phyloP scores from a whole-genome alignment of 73 alveolate genomes.

The Urostyla sp. region DNA sequence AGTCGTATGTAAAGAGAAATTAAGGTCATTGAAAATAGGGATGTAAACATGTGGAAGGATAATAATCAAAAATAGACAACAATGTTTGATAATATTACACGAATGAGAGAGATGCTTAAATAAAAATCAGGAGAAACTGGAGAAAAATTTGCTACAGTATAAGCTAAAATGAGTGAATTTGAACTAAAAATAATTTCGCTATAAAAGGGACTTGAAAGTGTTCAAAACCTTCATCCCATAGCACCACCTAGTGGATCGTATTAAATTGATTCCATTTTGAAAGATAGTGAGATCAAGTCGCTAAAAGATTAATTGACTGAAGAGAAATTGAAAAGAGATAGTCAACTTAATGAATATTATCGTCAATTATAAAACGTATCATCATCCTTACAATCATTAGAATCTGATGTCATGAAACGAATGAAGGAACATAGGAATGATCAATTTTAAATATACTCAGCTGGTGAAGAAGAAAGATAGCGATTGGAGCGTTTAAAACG shows the following conservation, averaged over 20 bases:
- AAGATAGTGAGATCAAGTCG: slow-evolving; percentile 52
- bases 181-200: slow-evolving; percentile 15
- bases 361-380: slow-evolving; percentile 31
- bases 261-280: neutral
- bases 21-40: slow-evolving; percentile 68
- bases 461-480: slow-evolving; percentile 70
- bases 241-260: slow-evolving; percentile 9
- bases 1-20: slow-evolving; percentile 69
- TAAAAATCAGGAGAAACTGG: neutral
- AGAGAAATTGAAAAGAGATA: slow-evolving; percentile 69
- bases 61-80: slow-evolving; percentile 34
- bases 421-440: slow-evolving; percentile 68
- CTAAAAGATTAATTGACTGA: slow-evolving; percentile 56
- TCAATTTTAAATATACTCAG: slow-evolving; percentile 24
- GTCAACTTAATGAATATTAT: slow-evolving; percentile 51
- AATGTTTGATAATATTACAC: slow-evolving; percentile 22
- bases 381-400: slow-evolving; percentile 48
- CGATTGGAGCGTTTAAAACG: slow-evolving; percentile 49
- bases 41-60: slow-evolving; percentile 71
- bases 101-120: neutral
- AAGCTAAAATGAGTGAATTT: slow-evolving; percentile 10
- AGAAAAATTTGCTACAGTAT: neutral
- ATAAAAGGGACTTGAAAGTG: neutral
- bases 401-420: slow-evolving; percentile 56
- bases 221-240: neutral